These are phyloP conservation scores for Oenanthe javanica DNA, from an alignment of 140 eudicot species.

Conservation along the genomic window DNA sequence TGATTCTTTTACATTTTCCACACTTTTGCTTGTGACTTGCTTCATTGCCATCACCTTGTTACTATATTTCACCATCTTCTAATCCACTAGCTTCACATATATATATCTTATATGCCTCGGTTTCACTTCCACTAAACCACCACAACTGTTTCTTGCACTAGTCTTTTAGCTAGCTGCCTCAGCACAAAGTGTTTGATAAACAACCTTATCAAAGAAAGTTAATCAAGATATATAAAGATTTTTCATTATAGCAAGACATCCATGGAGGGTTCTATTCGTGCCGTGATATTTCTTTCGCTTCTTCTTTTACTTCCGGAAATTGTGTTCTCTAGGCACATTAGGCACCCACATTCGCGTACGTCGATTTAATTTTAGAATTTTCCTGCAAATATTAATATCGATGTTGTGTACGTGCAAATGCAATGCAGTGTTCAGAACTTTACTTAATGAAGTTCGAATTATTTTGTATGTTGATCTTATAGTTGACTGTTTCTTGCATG, in stretches of 20 bases:
- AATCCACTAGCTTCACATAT: background rate
- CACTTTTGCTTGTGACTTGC: constrained; percentile 10
- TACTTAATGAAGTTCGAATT: background rate
- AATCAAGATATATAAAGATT: background rate
- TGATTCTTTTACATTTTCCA: constrained; percentile 2
- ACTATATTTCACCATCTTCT: no score
- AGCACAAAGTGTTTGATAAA: background rate
- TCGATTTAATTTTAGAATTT: background rate
- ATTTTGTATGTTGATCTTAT: background rate
- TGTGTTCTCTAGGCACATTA: background rate
- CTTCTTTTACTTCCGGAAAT: background rate
- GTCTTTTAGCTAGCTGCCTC: background rate
- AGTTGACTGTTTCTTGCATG: background rate
- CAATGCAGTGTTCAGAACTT: background rate
- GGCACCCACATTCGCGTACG: constrained; percentile 9
- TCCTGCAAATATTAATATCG: background rate
- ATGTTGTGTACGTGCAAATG: background rate
- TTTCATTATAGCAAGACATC: background rate
- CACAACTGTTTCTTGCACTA: background rate
- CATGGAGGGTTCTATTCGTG: background rate
- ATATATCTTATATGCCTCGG: background rate
- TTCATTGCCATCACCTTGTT: constrained; percentile 9
- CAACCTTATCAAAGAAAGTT: background rate
- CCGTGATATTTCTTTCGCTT: background rate
- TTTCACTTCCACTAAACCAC: background rate